A percentile compares a stretch with the other conserved stretches of the same genome.
Conservation (phyloP, 225 moss, liverwort and hornwort species). For the Straminergon stramineum region DNA sequence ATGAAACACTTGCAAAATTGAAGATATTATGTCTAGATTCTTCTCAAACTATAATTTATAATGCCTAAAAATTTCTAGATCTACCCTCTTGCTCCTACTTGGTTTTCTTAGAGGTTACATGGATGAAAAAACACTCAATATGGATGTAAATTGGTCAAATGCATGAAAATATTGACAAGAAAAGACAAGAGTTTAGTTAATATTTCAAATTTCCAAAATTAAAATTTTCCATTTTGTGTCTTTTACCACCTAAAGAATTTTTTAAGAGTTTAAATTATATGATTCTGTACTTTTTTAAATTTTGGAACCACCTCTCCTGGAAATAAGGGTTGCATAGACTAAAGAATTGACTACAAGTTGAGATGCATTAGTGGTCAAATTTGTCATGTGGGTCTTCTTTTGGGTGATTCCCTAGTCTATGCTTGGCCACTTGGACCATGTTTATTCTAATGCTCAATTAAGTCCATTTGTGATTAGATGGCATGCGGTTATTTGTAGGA, state of each 20-base stretch:
- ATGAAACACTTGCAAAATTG: too few species aligned
- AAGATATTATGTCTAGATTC: too few species aligned
- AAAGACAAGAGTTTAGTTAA: not conserved
- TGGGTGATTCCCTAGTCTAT: too few species aligned
- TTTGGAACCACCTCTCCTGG: not conserved
- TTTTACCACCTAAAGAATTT: not conserved
- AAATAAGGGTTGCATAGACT: rapidly evolving
- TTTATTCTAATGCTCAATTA: not conserved
- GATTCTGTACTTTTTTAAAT: not conserved
- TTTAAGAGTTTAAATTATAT: not conserved
- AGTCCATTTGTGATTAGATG: not conserved
- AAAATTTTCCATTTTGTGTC: not conserved
- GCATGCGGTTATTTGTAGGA: not conserved
- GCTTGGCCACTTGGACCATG: rapidly evolving
- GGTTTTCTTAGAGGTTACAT: too few species aligned
- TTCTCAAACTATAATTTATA: too few species aligned
- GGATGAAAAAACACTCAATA: too few species aligned
- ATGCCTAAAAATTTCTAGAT: too few species aligned
- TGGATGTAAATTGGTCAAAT: too few species aligned
- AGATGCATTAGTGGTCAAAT: too few species aligned
- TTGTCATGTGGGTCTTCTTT: too few species aligned
- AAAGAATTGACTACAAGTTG: not conserved
- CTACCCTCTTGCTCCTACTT: too few species aligned
- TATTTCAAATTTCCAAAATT: too few species aligned
- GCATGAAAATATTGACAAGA: not conserved